Percentiles rank a stretch among this genome's conserved stretches.
Conservation (phyloP, 495 filamentous ascomycete genomes). For the Opeltia flavorubescens region DNA sequence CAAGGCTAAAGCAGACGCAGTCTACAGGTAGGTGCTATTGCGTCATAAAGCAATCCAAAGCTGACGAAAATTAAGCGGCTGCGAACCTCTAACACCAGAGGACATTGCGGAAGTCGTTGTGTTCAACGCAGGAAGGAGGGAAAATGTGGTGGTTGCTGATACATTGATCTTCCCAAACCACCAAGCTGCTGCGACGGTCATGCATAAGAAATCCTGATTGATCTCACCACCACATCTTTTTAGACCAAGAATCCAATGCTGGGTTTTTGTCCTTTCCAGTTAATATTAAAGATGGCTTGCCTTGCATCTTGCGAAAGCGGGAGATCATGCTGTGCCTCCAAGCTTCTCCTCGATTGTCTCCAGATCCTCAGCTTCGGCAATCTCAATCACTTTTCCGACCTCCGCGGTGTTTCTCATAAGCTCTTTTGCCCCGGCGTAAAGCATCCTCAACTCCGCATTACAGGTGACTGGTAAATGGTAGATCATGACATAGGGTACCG, state of each 20-base stretch:
- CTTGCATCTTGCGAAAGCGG: too few species aligned
- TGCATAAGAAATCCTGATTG: constrained; percentile 31
- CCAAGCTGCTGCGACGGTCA: constrained; percentile 46
- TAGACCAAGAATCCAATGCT: neutral
- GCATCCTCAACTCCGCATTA: constrained; percentile 72
- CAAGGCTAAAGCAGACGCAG: constrained; percentile 85
- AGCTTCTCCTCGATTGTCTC: constrained; percentile 58
- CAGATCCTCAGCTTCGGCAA: constrained; percentile 62
- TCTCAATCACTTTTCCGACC: constrained; percentile 67
- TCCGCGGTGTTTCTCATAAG: constrained; percentile 83
- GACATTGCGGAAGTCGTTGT: constrained; percentile 94
- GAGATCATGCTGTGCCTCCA: constrained; percentile 20
- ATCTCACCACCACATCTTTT: neutral
- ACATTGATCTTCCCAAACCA: constrained; percentile 85
- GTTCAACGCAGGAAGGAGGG: constrained; percentile 72
- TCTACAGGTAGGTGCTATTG: constrained; percentile 62
- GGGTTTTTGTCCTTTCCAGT: too few species aligned
- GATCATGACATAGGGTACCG: constrained; percentile 80
- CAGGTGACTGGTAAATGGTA: constrained; percentile 86
- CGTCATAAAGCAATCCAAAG: neutral
- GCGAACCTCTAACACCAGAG: constrained; percentile 83
- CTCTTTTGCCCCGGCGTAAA: constrained; percentile 91
- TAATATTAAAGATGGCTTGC: too few species aligned
- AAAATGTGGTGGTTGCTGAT: constrained; percentile 94
- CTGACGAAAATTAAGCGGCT: constrained; percentile 36